phyloP scores from a whole-genome alignment of 2,329 filamentous ascomycete species.

The Cadophora malorum region DNA sequence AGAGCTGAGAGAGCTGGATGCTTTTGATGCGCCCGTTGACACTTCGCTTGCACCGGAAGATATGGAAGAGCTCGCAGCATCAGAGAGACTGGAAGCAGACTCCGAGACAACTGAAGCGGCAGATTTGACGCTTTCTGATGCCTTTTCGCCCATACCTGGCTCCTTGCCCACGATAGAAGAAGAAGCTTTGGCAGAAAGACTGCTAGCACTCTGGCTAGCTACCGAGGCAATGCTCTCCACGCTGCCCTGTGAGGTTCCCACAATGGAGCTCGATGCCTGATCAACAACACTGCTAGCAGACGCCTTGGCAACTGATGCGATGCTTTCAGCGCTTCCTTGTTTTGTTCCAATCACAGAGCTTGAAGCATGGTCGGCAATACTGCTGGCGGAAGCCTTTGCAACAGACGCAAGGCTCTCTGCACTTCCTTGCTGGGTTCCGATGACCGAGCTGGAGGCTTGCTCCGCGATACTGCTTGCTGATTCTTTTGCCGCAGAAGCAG shows the following conservation, averaged over 20 bases:
- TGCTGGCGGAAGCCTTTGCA: slow-evolving; percentile 40
- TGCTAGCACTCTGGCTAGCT: slow-evolving; percentile 36
- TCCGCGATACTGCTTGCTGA: slow-evolving; percentile 38
- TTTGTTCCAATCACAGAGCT: slow-evolving; percentile 39
- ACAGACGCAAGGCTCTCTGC: slow-evolving; percentile 46
- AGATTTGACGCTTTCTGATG: slow-evolving; percentile 39
- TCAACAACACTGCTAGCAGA: slow-evolving; percentile 39
- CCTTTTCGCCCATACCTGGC: slow-evolving; percentile 40
- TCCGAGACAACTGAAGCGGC: slow-evolving; percentile 40
- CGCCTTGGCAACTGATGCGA: slow-evolving; percentile 44
- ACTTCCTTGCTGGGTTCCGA: slow-evolving; percentile 42
- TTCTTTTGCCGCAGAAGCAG: slow-evolving; percentile 35
- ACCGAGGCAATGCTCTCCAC: slow-evolving; percentile 40
- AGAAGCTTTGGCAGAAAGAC: slow-evolving; percentile 37
- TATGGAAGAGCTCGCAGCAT: slow-evolving; percentile 37
- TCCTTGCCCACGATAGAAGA: slow-evolving; percentile 38
- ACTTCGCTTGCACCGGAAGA: slow-evolving; percentile 33
- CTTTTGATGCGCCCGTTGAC: slow-evolving; percentile 33
- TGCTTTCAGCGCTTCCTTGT: slow-evolving; percentile 45
- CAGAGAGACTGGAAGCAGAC: slow-evolving; percentile 37
- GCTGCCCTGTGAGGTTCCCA: slow-evolving; percentile 40
- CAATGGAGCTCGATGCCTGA: slow-evolving; percentile 41
- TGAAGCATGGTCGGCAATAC: slow-evolving; percentile 40
- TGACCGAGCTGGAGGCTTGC: slow-evolving; percentile 32
- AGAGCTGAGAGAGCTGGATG: slow-evolving; percentile 39